Base-by-base conservation (phyloP, 2,329 filamentous ascomycete genomes). In the Coniochaeta ligniaria region DNA sequence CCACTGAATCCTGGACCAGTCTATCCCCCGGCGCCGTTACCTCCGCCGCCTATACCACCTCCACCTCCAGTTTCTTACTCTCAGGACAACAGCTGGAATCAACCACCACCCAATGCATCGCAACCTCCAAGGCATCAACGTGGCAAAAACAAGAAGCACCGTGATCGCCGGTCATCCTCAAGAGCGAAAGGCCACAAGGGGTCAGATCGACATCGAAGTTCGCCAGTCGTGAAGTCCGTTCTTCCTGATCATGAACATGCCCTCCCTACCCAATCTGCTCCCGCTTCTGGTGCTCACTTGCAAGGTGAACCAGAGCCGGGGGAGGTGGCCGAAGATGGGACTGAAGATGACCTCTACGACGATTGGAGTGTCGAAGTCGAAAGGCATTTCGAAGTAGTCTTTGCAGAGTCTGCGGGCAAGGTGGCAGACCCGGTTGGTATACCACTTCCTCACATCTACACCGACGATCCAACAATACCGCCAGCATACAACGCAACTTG, bases 341-440 rank as follows among this genome's bases (percentile, higher is more conserved):
- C 26, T 22, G 54, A 56, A 8, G 20, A 36, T 56, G 33, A 36
- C 12, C n/a, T 17, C 31, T 36, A 2, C 31, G 71, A 71, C 57
- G 66, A 73, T 63, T 65, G 63, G 66, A 33, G 65, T 28, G 55
- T 64, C 16, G 70, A 73, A 14, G 74, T 70, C 47, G 69, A 75
- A 17, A 77, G 76, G 72, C 74, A 80, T 7, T 68, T 74, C 60
- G 65, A 75, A 47, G 68, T 67, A 11, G 70, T 77, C 6, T 80
- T 80, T 60, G 67, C 71, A 11, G 74, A 77, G 45, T 63, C 69
- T 36, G 60, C 69, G 5, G 64, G 63, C 12, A 74, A 75, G 60
- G 70, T 72, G 7, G 75, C 76, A n/a, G 78, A 81, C 41, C 74
- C 77, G n/a, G 75, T 80, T 59, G 77, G 76, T 14, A 79, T 75